Conservation (phyloP, 1,284 basidiomycete species). For the Rhodofomes roseus region DNA sequence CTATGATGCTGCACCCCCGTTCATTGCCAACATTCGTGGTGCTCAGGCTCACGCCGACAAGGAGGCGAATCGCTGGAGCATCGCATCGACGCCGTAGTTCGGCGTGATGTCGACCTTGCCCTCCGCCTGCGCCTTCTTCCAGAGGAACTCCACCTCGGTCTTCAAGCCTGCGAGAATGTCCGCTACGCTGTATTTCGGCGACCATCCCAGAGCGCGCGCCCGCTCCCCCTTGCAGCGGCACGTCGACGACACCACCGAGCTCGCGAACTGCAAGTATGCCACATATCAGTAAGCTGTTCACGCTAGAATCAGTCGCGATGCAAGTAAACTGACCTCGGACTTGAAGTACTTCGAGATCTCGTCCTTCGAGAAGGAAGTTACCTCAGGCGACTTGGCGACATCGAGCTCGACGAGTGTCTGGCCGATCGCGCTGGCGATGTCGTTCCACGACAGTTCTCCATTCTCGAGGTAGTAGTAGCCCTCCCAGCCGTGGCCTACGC, state of each 20-base stretch:
- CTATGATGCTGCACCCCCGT: too few species aligned
- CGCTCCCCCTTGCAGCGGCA: constrained; percentile 37
- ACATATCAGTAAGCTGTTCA: too few species aligned
- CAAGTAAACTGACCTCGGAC: too few species aligned
- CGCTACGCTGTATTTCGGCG: constrained; percentile 27
- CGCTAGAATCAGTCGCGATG: too few species aligned
- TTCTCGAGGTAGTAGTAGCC: constrained; percentile 46
- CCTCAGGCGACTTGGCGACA: constrained; percentile 11
- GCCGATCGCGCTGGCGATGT: constrained; percentile 34
- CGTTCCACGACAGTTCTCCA: constrained; percentile 36
- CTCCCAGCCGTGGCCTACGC: constrained; percentile 34
- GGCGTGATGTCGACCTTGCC: background rate
- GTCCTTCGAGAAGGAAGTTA: too few species aligned
- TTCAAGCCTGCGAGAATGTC: constrained; percentile 33
- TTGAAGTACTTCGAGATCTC: too few species aligned
- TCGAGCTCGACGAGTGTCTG: constrained; percentile 28
- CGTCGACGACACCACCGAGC: too few species aligned
- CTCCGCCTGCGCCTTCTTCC: background rate
- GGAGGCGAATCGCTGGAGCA: too few species aligned
- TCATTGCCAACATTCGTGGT: too few species aligned
- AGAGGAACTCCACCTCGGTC: constrained; percentile 3
- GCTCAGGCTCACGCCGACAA: too few species aligned
- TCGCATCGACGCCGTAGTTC: too few species aligned
- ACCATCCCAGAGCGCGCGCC: constrained; percentile 38
- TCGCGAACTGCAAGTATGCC: too few species aligned